Evolutionary conservation across 1,284 basidiomycete genomes (phyloP).

Genomic region (Inonotus hispidus): DNA sequence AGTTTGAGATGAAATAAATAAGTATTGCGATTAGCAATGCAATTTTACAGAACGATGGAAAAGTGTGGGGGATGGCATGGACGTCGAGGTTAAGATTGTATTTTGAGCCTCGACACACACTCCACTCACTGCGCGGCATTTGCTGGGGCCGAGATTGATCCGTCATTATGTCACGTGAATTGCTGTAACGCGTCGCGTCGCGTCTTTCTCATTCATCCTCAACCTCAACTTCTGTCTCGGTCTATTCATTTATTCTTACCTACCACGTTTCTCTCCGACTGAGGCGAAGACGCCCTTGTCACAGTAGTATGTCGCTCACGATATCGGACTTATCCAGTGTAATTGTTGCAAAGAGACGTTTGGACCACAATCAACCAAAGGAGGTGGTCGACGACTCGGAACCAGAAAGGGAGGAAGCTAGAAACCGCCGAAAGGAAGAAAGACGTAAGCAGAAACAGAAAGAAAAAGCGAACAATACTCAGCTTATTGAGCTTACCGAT

Average conservation of each 20-base stretch:
- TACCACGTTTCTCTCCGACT: no score
- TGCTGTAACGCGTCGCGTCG: slow-evolving; percentile 2
- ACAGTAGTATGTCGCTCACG: no score
- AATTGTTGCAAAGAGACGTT: background rate
- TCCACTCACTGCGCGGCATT: no score
- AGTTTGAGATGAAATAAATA: background rate
- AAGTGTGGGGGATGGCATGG: background rate
- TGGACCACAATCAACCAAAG: background rate
- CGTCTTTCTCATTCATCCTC: background rate
- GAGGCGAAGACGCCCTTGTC: no score
- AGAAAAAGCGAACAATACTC: slow-evolving; percentile 9
- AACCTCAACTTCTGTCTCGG: background rate
- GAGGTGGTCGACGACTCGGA: slow-evolving; percentile 63
- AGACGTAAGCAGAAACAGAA: slow-evolving; percentile 21
- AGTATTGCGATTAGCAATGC: background rate
- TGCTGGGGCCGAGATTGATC: no score
- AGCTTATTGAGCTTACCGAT: slow-evolving; percentile 20
- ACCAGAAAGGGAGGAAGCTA: slow-evolving; percentile 45
- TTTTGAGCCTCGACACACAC: background rate
- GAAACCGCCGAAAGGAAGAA: slow-evolving; percentile 46
- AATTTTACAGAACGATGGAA: background rate
- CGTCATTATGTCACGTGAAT: background rate
- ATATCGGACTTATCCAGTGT: no score
- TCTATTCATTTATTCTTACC: background rate
- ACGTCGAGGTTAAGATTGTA: background rate